Evolutionary conservation across 2,329 filamentous ascomycete genomes (phyloP), one percentile per base, ranked within the genome.

Genomic region (Xylariaceae sp.): DNA sequence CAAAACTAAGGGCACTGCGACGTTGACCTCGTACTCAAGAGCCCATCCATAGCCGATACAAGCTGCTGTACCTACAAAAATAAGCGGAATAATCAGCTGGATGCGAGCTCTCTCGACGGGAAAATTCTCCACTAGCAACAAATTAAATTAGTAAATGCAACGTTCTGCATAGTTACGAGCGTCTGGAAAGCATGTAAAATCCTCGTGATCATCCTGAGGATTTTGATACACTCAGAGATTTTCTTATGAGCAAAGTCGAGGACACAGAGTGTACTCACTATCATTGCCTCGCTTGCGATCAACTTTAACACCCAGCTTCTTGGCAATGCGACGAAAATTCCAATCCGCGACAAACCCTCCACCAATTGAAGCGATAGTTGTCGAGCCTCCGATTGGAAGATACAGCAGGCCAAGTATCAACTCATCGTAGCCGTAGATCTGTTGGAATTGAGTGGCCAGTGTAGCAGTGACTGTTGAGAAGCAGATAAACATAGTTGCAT

Each of bases 241-340:
- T n/a, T n/a, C n/a, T n/a, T n/a, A n/a, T n/a, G n/a, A n/a, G n/a
- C n/a, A 21, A 37, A 40, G 42, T 41, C 1, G 23, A 23, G 11
- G 20, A 49, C 15, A 41, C 23, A 13, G 10, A 30, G 27, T 8
- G 16, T 41, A 40, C 58, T 60, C 53, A 60, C 58, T 69, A 59
- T 83, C 75, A 55, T 79, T 75, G 16, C 79, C 79, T 8, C 83
- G 81, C 58, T 81, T 84, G 53, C 76, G 79, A 56, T 82, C 81
- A 58, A 91, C 81, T 2, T 75, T 73, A 52, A 91, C 75, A 5
- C 84, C 84, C 13, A 86, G 74, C 26, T 79, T 77, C 42, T 75
- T 77, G 1, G 89, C 88, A 40, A 85, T 80, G 32, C 87, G 81
- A 6, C 84, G 79, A 69, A 89, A 95, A 68, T 92, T 92, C 77